phyloP scores from a whole-genome alignment of 2,329 filamentous ascomycete genomes.

The Alternaria arbusti region DNA sequence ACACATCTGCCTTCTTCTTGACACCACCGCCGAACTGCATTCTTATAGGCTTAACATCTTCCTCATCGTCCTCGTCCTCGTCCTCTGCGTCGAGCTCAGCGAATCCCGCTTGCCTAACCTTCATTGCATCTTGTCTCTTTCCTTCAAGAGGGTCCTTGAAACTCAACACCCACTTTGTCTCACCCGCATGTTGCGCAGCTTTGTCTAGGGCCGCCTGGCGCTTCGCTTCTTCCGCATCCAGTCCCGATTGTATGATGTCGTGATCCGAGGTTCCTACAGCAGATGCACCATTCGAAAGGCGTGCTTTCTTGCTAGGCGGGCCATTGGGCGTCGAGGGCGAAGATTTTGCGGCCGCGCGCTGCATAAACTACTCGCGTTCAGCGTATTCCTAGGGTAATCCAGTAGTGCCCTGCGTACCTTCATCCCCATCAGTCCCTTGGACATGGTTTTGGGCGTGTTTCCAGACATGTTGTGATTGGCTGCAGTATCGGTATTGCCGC shows the following conservation, averaged over 20 bases:
- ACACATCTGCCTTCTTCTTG: constrained; percentile 31
- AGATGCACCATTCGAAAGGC: constrained; percentile 55
- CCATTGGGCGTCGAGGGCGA: constrained; percentile 58
- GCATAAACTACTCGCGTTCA: constrained; percentile 73
- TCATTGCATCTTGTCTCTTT: constrained; percentile 47
- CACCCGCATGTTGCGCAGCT: constrained; percentile 67
- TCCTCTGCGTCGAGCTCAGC: constrained; percentile 57
- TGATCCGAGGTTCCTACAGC: constrained; percentile 55
- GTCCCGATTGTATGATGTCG: constrained; percentile 66
- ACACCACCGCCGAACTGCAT: constrained; percentile 61
- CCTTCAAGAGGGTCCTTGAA: constrained; percentile 55
- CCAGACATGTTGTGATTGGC: constrained; percentile 30
- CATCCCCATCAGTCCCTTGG: constrained; percentile 88
- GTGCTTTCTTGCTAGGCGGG: constrained; percentile 69
- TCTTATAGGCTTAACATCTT: constrained; percentile 40
- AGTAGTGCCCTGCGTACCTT: constrained; percentile 59
- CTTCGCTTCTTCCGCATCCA: constrained; percentile 71
- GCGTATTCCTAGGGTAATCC: constrained; percentile 1
- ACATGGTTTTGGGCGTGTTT: constrained; percentile 69
- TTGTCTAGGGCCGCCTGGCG: constrained; percentile 64
- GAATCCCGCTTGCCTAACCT: constrained; percentile 68
- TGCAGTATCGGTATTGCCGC: background rate
- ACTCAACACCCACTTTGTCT: constrained; percentile 78
- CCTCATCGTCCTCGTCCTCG: constrained; percentile 44
- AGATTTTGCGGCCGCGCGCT: constrained; percentile 74